Evolutionary conservation across 805 yeast genomes (phyloP), one percentile per base, ranked within the genome.

Genomic region (Dipodascus albidus): DNA sequence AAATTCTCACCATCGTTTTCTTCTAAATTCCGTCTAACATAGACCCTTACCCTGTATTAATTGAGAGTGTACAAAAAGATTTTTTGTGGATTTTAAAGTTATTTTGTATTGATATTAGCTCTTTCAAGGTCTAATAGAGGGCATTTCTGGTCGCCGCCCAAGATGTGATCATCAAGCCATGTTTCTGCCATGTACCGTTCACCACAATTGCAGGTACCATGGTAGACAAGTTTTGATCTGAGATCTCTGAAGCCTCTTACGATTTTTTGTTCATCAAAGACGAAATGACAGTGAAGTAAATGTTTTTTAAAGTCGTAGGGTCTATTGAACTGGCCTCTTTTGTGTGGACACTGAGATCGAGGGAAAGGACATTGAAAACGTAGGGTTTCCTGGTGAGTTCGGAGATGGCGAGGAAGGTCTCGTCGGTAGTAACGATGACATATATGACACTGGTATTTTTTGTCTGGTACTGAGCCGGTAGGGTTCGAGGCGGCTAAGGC

Each of bases 251-350:
- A 64, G 47, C 70, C 69, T 51, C 73, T 73, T 9, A 73, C 72
- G 38, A 66, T 62, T 2, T 70, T 68, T 14, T 59, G 58, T 54
- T 77, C 70, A 57, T 79, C 82, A 62, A 80, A 81, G 49, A 63
- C 64, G 62, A 82, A 82, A 58, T 82, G 87, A 52, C 75, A 70
- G 61, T 81, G 82, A 44, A 82, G 66, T 52, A 82, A 64, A 61
- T 82, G 87, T 61, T 82, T 82, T 61, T 82, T 82, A 70, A 71
- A 80, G 63, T 82, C 87, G 63, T 82, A 82, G 3, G 83, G 84
- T 50, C 87, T 69, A 66, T 82, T 82, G 68, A 82, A 82, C 60
- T 71, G 77, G 24, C 85, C 82, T 14, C 81, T 72, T 60, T 75
- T 79, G 62, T 81, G 86, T 2, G 74, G 66, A 61, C 87, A 82